Conservation (phyloP, 495 filamentous ascomycete genomes). For the Lepraria neglecta region DNA sequence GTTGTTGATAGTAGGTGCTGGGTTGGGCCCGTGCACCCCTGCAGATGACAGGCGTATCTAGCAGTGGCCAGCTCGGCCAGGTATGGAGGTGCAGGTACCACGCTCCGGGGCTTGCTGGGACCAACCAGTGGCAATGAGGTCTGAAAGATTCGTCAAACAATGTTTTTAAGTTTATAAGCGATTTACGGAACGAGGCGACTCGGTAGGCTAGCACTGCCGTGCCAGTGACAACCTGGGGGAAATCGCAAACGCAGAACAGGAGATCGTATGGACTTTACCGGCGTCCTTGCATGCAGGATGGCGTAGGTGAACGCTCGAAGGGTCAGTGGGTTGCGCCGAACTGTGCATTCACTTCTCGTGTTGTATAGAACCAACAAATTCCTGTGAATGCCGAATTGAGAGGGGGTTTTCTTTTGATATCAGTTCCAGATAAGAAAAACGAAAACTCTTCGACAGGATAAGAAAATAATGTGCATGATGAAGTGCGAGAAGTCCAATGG, state of each 20-base stretch:
- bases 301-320: not conserved
- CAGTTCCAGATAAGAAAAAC: not conserved
- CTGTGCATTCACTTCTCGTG: not conserved
- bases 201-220: slow-evolving; percentile 6
- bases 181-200: slow-evolving; percentile 6
- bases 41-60: slow-evolving; percentile 5
- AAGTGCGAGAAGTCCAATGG: not conserved
- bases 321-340: not conserved
- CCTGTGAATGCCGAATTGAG: not conserved
- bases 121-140: not conserved
- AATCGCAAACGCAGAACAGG: not conserved
- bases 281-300: not conserved
- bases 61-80: no score
- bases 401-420: not conserved
- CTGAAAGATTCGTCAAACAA: not conserved
- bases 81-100: not conserved
- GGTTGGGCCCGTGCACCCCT: not conserved
- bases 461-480: not conserved
- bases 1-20: not conserved
- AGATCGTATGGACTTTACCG: not conserved
- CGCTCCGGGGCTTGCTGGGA: not conserved
- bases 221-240: slow-evolving; percentile 2
- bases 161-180: slow-evolving; percentile 2
- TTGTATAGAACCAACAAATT: not conserved
- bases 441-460: not conserved